Evolutionary conservation across 768 basidiomycete species (phyloP), one percentile per base, ranked within the genome.

Genomic region (Lentinula detonsa): DNA sequence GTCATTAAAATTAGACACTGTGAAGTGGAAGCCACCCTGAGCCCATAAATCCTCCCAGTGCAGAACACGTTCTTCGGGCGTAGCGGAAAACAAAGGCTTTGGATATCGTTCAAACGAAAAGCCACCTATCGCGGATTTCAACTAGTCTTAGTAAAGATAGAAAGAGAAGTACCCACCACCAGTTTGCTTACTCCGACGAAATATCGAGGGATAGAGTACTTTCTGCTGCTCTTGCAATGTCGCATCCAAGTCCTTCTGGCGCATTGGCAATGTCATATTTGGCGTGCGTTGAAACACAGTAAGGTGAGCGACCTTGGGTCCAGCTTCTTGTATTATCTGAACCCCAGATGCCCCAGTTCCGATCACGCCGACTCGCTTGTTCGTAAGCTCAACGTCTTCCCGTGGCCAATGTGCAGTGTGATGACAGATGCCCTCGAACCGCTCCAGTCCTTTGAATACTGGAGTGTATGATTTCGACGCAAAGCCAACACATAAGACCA

Each of bases 221-320:
- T 63, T 65, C 35, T 42, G 31, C 63, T 64, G 5, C 2, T 43
- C 62, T 43, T 67, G 66, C 33, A 49, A 50, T 21, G 56, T 62
- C 15, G 4, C 48, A 31, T 61, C 61, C 10, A 68, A 28, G 34
- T 61, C 57, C 16, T 59, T 53, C 53, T 70, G 66, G 2, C 39
- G 50, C 69, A 71, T 66, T 1, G 69, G 68, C 35, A 71, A 23
- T 1, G 69, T 65, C 18, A 69, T 58, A 28, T 70, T 69, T 0
- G 69, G 68, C 10, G 69, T 70, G 8, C 71, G 69, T 62, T 72
- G 71, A 64, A 70, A 72, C 39, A 70, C 68, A 8, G 67, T 68
- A 37, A 71, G 64, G 50, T 69, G 65, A 1, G 62, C 43, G 2
- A 63, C 67, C 10, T 66, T 18, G 6, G 66, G 67, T 13, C 67